Percentiles rank a stretch among this genome's conserved stretches.
Conservation (phyloP, 495 filamentous ascomycete species). For the Polyplosphaeria fusca region DNA sequence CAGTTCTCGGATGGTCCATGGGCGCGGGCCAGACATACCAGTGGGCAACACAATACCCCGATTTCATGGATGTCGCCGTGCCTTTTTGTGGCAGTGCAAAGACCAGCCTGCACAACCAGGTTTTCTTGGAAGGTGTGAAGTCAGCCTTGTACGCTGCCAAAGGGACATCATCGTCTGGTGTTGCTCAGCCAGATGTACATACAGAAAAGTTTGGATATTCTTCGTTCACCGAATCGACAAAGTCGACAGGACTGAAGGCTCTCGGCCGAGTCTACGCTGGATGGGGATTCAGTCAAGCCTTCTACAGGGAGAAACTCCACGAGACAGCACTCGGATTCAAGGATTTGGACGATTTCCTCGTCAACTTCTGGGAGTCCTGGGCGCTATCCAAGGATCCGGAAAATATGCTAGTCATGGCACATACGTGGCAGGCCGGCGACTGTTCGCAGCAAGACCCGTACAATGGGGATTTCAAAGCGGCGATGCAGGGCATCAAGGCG, state of each 20-base stretch:
- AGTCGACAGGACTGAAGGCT: conserved; percentile 61
- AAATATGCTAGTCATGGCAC: conserved; percentile 63
- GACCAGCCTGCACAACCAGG: conserved; percentile 67
- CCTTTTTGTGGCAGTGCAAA: conserved; percentile 69
- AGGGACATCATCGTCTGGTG: conserved; percentile 51
- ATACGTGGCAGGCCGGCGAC: conserved; percentile 73
- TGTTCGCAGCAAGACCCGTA: conserved; percentile 61
- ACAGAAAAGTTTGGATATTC: conserved; percentile 42
- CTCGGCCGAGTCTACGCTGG: conserved; percentile 71
- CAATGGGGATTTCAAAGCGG: conserved; percentile 60
- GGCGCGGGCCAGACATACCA: conserved; percentile 65
- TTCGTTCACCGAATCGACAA: conserved; percentile 56
- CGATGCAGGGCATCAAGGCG: conserved; percentile 65
- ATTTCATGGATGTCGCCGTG: conserved; percentile 62
- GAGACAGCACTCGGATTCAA: conserved; percentile 58
- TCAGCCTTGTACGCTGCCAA: conserved; percentile 62
- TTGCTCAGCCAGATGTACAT: conserved; percentile 41
- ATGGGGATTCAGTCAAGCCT: conserved; percentile 72
- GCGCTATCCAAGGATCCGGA: conserved; percentile 66
- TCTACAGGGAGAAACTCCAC: conserved; percentile 65
- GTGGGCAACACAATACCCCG: conserved; percentile 70
- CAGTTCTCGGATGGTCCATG: conserved; percentile 71
- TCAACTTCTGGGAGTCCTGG: conserved; percentile 70
- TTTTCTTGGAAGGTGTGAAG: conserved; percentile 72
- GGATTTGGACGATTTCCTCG: conserved; percentile 65